Evolutionary conservation across 108 stramenopile species (phyloP), one percentile per base, ranked within the genome.

Genomic region (Seminavis robusta): DNA sequence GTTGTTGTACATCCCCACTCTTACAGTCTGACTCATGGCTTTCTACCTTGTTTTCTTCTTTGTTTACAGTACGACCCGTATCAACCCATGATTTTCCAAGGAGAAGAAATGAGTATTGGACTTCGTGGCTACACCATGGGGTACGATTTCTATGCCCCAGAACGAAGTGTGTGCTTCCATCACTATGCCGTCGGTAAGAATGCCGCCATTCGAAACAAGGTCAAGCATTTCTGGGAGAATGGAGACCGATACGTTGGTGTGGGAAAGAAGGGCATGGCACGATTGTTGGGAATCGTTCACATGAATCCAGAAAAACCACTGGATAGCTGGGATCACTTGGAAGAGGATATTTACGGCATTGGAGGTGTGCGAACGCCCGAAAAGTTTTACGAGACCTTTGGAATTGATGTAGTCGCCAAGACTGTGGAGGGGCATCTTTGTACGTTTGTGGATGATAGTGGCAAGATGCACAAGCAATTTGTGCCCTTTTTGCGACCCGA

Each of bases 121-220:
- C 81, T 95, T 38, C 80, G 94, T 9, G 94, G 86, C 1, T 95
- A 81, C 41, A 92, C 86, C 3, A 65, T 88, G 29, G 94, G 94
- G 0, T 95, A 95, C 46, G 94, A 95, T 54, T 85, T 83, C 44
- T 95, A 93, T 62, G 89, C 92, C 6, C 92, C 92, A 7, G 81
- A 86, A 51, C 67, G 82, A 38, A 77, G 67, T 27, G 94, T 93
- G 5, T 86, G 87, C 47, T 95, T 93, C 43, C 94, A 95, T 44
- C 86, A 91, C 48, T 95, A 95, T 58, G 90, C 88, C 7, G 65
- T 74, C 8, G 84, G 90, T 16, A 71, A 73, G 50, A 87, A 84
- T 67, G 59, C 71, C 21, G 52, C 65, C 30, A 47, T 73, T 27
- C 67, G 90, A 16, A 75, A 81, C 29, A 83, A 77, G 42, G 90